Evolutionary conservation across 1,284 basidiomycete genomes (phyloP).

Genomic region (Irpex sp.): DNA sequence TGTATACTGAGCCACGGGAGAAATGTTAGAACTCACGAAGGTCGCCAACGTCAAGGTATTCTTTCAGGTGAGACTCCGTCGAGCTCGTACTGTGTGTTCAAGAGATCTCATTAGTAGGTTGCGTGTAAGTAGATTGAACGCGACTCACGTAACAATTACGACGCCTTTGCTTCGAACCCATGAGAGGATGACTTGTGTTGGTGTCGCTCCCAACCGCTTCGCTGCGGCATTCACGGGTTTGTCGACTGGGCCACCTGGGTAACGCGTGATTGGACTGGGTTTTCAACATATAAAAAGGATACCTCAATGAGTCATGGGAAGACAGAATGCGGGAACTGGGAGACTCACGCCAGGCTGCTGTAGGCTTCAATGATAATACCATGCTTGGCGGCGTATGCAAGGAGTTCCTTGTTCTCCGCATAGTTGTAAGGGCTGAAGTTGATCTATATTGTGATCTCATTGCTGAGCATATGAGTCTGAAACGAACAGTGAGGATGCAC

Average conservation of each 20-base stretch:
- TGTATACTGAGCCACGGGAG: neutral
- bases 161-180: conserved; percentile 65
- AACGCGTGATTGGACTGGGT: conserved; percentile 52
- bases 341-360: conserved; percentile 50
- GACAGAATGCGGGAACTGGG: neutral
- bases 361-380: conserved; percentile 68
- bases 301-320: neutral
- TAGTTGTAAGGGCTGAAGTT: conserved; percentile 69
- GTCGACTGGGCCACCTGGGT: conserved; percentile 64
- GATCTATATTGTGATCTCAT: conserved; percentile 35
- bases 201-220: conserved; percentile 45
- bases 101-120: too few relatives aligned
- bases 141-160: conserved; percentile 56
- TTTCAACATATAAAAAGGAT: neutral
- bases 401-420: conserved; percentile 43
- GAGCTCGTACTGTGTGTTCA: conserved; percentile 51
- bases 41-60: conserved; percentile 62
- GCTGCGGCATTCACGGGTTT: conserved; percentile 53
- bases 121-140: too few relatives aligned
- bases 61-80: conserved; percentile 53
- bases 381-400: conserved; percentile 52
- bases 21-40: conserved; percentile 35
- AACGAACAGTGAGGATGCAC: conserved; percentile 1
- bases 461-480: neutral
- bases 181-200: conserved; percentile 64